Base-by-base conservation (phyloP, 139 green algal species). In the Tetradesmus lagerheimii region DNA sequence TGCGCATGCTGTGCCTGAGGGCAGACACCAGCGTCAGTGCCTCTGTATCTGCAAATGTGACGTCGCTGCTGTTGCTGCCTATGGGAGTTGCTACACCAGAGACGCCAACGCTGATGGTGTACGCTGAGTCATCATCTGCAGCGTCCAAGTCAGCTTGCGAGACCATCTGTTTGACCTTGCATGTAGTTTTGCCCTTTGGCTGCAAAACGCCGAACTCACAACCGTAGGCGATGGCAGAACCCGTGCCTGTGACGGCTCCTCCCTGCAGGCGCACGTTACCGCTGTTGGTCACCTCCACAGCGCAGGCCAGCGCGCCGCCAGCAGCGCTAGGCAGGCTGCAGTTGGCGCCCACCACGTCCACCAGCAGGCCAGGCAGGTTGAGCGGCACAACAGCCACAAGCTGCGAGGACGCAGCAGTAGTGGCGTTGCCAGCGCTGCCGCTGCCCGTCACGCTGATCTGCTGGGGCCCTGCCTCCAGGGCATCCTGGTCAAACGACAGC, bases 351-450 rank as follows among this genome's bases (percentile, higher is more conserved):
- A 43, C n/a, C n/a, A 80, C n/a, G 31, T 47, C 23, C n/a, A 43
- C 16, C 74, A 80, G 74, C 74, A 80, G 31, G n/a, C n/a, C n/a
- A 80, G 74, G 74, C 16, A 41, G 23, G 74, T 80, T 80, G 74
- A 80, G n/a, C 16, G 74, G 74, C n/a, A 38, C 38, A 38, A 81
- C 75, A 43, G 29, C 27, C 31, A 39, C n/a, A 38, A 47, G 31
- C 75, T 81, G 75, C 34, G 34, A 47, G 34, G 47, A 41, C 20
- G 75, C 75, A 81, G 29, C 20, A 38, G 75, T 15, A 27, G 31
- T 81, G 34, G 5, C 1, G 75, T 43, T 81, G 31, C 31, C n/a
- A 47, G 75, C 75, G 9, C 75, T 18, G 39, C 34, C 75, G 75
- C 9, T 47, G 75, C 38, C 38, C 5, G 75, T 81, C 75, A 81